Evolutionary conservation across 2,329 filamentous ascomycete genomes (phyloP).

Genomic region (Mariannaea sp.): DNA sequence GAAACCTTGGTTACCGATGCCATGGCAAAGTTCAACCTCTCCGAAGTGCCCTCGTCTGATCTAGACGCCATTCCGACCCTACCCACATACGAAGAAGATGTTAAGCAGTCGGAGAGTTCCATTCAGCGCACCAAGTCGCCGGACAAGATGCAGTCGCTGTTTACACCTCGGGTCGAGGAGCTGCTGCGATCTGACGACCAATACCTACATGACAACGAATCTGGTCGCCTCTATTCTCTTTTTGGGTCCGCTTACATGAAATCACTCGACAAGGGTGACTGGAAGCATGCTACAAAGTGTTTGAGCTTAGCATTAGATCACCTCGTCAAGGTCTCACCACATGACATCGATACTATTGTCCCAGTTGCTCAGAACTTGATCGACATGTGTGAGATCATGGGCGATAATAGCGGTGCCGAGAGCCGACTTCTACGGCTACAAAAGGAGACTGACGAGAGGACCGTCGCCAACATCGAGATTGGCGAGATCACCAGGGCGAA

Average conservation of each 20-base stretch:
- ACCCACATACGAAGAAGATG: too few species aligned
- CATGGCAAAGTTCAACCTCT: neutral
- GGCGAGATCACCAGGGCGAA: neutral
- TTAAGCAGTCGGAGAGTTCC: neutral
- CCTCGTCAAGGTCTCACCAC: conserved; percentile 1
- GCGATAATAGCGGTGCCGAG: neutral
- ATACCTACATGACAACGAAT: neutral
- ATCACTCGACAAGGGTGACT: neutral
- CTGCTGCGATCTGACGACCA: neutral
- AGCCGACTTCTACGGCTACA: neutral
- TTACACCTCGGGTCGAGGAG: neutral
- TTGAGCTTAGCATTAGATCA: neutral
- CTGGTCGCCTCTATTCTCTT: neutral
- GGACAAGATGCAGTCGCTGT: neutral
- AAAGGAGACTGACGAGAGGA: neutral
- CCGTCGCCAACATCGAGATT: neutral
- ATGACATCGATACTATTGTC: neutral
- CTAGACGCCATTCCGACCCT: neutral
- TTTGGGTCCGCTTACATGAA: conserved; percentile 8
- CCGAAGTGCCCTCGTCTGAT: neutral
- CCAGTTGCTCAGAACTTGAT: conserved; percentile 4
- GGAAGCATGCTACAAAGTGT: neutral
- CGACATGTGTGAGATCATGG: conserved; percentile 3
- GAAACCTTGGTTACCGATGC: conserved; percentile 4
- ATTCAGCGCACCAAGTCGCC: neutral